phyloP scores from a whole-genome alignment of 176 grass and related monocot species.

The bread wheat (Triticum aestivum) region IWGSC_CS_RefSeq_v2.1 NC_057807.1:103493936-103494435 shows the following conservation, averaged over 20 bases:
- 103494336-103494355: slow-evolving; percentile 55
- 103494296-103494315: neutral
- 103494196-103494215: slow-evolving; percentile 70
- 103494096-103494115: slow-evolving; percentile 47
- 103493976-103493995: slow-evolving; percentile 47
- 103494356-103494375: slow-evolving; percentile 76
- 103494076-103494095: slow-evolving; percentile 32
- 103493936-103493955: slow-evolving; percentile 41
- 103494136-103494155: slow-evolving; percentile 5
- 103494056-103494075: neutral
- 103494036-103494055: slow-evolving; percentile 32
- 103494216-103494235: neutral
- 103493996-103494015: slow-evolving; percentile 28
- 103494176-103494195: slow-evolving; percentile 54
- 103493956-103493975: slow-evolving; percentile 37
- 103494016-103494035: slow-evolving; percentile 33
- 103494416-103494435: slow-evolving; percentile 30
- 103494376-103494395: slow-evolving; percentile 42
- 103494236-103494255: slow-evolving; percentile 32
- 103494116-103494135: neutral
- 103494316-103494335: slow-evolving; percentile 20
- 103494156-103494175: slow-evolving; percentile 41
- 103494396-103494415: slow-evolving; percentile 36
- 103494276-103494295: neutral
- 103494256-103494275: neutral